Base-by-base conservation (phyloP, 2,329 filamentous ascomycete genomes). In the Stagonosporopsis vannaccii region DNA sequence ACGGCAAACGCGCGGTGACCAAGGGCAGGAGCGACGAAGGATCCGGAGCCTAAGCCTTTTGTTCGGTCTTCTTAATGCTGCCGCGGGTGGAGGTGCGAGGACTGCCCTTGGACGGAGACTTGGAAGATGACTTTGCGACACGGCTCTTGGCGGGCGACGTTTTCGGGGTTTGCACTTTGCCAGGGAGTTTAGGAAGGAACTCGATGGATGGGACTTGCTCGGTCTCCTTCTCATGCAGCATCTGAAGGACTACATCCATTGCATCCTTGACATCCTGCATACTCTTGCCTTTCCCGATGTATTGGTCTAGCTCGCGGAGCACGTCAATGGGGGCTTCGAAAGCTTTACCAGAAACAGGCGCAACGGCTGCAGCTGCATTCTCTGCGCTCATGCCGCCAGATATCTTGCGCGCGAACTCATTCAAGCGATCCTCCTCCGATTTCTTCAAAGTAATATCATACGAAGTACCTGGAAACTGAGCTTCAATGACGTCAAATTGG, bases 391-490 rank as follows among this genome's bases (percentile, higher is more conserved):
- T 42, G 6, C 64, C 67, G 6, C 51, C 37, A 2, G 66, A 59
- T n/a, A 71, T 48, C 45, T 66, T 67, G 23, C 65, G 63, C 0
- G 65, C 63, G 59, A 66, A 75, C 4, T 67, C 54, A 37, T 72
- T 69, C 4, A 77, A 59, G 9, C 74, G 73, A 7, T 55, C 51
- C 43, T 73, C 68, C 50, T 77, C 75, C 0, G 69, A 70, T 57
- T 73, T 75, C 63, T 76, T 76, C 47, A 76, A 56, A 2, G 53
- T 39, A 28, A 77, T 65, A 12, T 67, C 61, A 57, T 75, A 77
- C 0, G 58, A 68, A 0, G 69, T 71, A 20, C 71, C 70, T 0
- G 73, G 72, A 41, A 66, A 62, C 48, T 71, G 58, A 0, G 50
- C 26, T 41, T 74, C 68, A 49, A 77, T 76, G 11, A 62, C 43